Base-by-base conservation (phyloP, 176 grass and related monocot species). In the Panicum miliaceum region DNA sequence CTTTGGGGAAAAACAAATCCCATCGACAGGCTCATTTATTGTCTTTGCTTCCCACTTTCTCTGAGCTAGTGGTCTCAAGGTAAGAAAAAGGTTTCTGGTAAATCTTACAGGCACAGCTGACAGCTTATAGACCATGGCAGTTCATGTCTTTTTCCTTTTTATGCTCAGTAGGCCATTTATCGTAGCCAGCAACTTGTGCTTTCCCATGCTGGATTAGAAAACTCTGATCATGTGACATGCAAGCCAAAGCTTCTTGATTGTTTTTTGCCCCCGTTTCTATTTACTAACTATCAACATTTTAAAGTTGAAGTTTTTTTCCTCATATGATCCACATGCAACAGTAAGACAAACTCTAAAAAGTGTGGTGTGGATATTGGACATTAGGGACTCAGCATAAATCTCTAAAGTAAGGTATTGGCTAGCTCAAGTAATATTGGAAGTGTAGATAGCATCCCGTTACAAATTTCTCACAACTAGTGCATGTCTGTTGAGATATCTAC, bases 21-120 rank as follows among this genome's bases (percentile, higher is more conserved):
- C 81, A 85, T 81, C 79, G 88, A 18, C 86, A 62, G 65, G 85
- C 89, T 71, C 93, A 99, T 92, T 84, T 99, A 82, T 94, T 96
- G 81, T 80, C 89, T 46, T 90, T 99, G 84, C 94, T 96, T 81
- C 93, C 96, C 35, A 87, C 89, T 20, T 90, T 96, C 76, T 99
- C 91, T 27, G 93, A 99, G 74, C 96, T 99, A 84, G 91, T 99
- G 68, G 77, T 92, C 77, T 96, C 96, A 87, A 99, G 96, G 96
- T 99, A 89, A 89, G 89, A 86, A 77, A 81, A 81, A 50, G 8
- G 63, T 73, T 58, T 73, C 20, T 64, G 37, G 72, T 71, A n/a
- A 18, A 19, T 37, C 47, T 12, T 75, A 34, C 8, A 22, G 67
- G 5, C 34, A 63, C 62, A 63, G 67, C 20, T 50, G 29, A n/a